Evolutionary conservation across 2,329 filamentous ascomycete species (phyloP), one percentile per base, ranked within the genome.

Genomic region (Zymoseptoria pseudotritici): DNA sequence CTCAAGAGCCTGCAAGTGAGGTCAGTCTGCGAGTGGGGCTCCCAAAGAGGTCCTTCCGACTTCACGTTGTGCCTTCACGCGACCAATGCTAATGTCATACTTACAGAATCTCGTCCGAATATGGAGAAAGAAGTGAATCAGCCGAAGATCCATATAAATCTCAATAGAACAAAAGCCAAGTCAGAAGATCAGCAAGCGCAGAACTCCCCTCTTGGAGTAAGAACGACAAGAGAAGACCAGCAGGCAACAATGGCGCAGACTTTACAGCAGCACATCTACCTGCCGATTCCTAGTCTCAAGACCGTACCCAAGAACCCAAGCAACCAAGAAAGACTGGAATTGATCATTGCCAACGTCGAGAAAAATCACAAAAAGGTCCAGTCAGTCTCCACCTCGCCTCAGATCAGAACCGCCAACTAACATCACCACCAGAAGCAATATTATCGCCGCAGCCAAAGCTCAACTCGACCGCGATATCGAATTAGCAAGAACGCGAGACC

Each of bases 331-430:
- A 57, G 59, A 6, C 58, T 69, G 26, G 59, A 63, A 20, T 58
- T 58, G 55, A 69, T 69, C 54, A 64, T 69, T 29, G 29, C 61
- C 17, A 69, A 69, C 42, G 57, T 69, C 21, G 66, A 69, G 6
- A 58, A 60, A 10, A 59, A 66, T 19, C 63, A 69, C 5, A 59
- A 65, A 46, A 50, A 58, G 36, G 63, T 62, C 22, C 57, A 54
- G 62, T 65, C 50, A 9, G 56, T 10, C 24, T 29, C 29, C 7
- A 4, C 7, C 42, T 20, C 20, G 8, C 52, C 20, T 21, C 19
- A 11, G 9, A 20, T 24, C 20, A 22, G 7, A 17, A 52, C 17
- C 50, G 17, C 20, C 26, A 29, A 20, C 60, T 58, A 24, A 59
- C 21, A 21, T 3, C 19, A 9, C 1, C 19, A 31, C 53, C 57